Evolutionary conservation across 1,139 yeast genomes (phyloP).

Genomic region (Torulaspora pretoriensis): DNA sequence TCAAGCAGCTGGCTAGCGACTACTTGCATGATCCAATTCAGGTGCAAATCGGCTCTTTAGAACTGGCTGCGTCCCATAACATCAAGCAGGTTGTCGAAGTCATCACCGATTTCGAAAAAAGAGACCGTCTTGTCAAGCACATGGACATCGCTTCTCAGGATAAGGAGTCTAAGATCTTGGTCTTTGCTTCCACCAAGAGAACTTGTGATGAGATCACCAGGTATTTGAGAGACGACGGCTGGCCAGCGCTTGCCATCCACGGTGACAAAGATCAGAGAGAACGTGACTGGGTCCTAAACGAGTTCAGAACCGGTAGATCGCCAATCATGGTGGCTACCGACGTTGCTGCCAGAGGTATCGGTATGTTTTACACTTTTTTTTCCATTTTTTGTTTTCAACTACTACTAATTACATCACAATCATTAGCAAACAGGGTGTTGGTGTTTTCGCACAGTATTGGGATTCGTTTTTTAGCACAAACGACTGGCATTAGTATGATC

Average conservation of each 20-base stretch:
- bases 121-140: slow-evolving; percentile 83
- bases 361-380: slow-evolving; percentile 56
- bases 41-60: slow-evolving; percentile 93
- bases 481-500: slow-evolving; percentile 5
- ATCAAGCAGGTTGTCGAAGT: slow-evolving; percentile 93
- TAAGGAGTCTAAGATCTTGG: slow-evolving; percentile 69
- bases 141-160: slow-evolving; percentile 81
- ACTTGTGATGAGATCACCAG: slow-evolving; percentile 93
- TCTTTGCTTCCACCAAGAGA: slow-evolving; percentile 94
- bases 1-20: slow-evolving; percentile 86
- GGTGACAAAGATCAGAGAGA: slow-evolving; percentile 98
- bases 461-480: slow-evolving; percentile 11
- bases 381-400: slow-evolving; percentile 17
- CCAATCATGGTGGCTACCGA: slow-evolving; percentile 99
- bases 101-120: slow-evolving; percentile 85
- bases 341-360: slow-evolving; percentile 99
- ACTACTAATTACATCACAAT: slow-evolving; percentile 15
- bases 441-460: slow-evolving; percentile 13
- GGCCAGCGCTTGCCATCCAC: slow-evolving; percentile 98
- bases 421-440: slow-evolving; percentile 14
- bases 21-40: slow-evolving; percentile 90
- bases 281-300: slow-evolving; percentile 97
- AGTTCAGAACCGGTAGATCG: slow-evolving; percentile 85
- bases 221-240: slow-evolving; percentile 91
- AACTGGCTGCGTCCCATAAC: slow-evolving; percentile 93